Evolutionary conservation across 257 asterid species (phyloP), one percentile per base, ranked within the genome.

Genomic region (Gentiana dahurica): DNA sequence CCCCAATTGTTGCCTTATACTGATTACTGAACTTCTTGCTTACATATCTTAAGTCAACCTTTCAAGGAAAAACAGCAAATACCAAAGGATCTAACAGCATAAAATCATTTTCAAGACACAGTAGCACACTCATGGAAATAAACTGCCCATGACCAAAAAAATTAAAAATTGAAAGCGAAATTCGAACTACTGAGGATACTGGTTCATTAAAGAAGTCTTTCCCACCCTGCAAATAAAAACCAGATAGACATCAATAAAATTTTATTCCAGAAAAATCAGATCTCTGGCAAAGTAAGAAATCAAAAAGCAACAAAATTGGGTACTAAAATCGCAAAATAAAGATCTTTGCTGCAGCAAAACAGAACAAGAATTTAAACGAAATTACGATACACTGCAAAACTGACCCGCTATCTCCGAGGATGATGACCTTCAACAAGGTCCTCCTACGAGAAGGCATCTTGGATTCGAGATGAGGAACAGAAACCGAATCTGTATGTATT

Each of bases 381-480:
- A 53, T 47, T 0, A 24, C 0, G 24, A 24, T 24, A 24, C 24
- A 24, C 24, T 24, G 24, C 24, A 24, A 24, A 41, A 75, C 79
- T 71, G 12, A 85, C 98, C 98, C 98, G 75, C 98, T 90, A 67
- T 90, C 98, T 54, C 98, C 98, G 79, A 90, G 98, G 73, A 90
- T 90, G 89, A 90, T 90, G 67, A 90, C 98, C 85, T 90, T 90
- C 81, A 90, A 89, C 65, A 90, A 96, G 41, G 95, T 87, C 75
- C 98, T 82, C 75, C 98, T 74, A 53, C 98, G 94, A 11, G 95
- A 87, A 60, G 98, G 80, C 98, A 90, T 90, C 74, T 59, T 68
- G 13, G 13, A 41, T 10, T 41, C 34, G 38, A 70, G 54, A 34
- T 67, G 53, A 47, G 53, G 68, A 10, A 44, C 51, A 45, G 50